Conservation (phyloP, 225 moss, liverwort and hornwort species). For the Pseudoscleropodium purum region DNA sequence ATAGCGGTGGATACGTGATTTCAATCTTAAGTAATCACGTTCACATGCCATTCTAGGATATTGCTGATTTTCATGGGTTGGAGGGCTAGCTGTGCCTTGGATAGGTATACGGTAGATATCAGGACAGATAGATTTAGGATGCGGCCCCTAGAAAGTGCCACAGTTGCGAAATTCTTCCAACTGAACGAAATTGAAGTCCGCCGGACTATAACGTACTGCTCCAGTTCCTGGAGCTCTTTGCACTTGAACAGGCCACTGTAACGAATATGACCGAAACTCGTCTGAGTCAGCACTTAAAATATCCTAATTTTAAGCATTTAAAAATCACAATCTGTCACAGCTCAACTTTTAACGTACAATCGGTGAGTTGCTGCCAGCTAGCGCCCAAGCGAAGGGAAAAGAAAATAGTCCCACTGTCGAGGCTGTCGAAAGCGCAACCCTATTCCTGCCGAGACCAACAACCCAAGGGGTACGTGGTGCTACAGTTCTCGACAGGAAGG, state of each 20-base stretch:
- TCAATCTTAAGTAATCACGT: neutral
- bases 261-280: neutral
- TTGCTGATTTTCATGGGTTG: no score
- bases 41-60: neutral
- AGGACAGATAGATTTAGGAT: no score
- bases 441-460: neutral
- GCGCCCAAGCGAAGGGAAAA: neutral
- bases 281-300: no score
- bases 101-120: no score
- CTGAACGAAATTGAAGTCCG: neutral
- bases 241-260: neutral
- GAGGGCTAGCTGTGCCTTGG: no score
- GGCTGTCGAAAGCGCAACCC: no score
- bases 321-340: neutral
- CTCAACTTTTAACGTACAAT: fast-evolving
- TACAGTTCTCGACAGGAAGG: neutral
- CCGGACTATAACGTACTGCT: neutral
- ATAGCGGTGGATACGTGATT: neutral
- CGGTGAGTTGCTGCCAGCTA: neutral
- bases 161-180: neutral
- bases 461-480: neutral
- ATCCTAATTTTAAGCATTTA: neutral
- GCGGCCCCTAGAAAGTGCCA: no score
- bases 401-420: neutral
- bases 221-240: no score